phyloP scores from a whole-genome alignment of 352 stramenopile species.

The Elongisporangium anandrum region DNA sequence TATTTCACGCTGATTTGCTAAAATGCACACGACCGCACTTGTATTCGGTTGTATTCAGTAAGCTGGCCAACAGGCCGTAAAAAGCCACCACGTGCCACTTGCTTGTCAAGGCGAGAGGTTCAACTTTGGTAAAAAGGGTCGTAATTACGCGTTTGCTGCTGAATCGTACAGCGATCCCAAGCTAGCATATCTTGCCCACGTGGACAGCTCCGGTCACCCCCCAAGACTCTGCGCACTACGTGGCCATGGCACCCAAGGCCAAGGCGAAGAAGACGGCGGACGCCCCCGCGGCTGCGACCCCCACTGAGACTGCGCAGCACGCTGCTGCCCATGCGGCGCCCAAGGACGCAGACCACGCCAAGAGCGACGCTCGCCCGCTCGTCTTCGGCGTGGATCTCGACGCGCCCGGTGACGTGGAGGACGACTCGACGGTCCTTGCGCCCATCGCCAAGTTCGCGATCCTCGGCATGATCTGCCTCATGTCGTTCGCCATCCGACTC shows the following conservation, averaged over 20 bases:
- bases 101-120: constrained; percentile 10
- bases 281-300: constrained; percentile 14
- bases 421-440: constrained; percentile 68
- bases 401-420: constrained; percentile 50
- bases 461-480: constrained; percentile 89
- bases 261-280: constrained; percentile 53
- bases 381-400: constrained; percentile 71
- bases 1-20: not conserved
- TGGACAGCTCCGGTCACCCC: not conserved
- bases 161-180: constrained; percentile 13
- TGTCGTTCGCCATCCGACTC: constrained; percentile 91
- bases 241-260: constrained; percentile 47
- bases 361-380: constrained; percentile 10
- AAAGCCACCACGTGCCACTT: not conserved
- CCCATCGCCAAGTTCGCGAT: constrained; percentile 88
- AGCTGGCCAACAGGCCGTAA: not conserved
- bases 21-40: not conserved
- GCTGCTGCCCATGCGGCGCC: not conserved
- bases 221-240: constrained; percentile 3
- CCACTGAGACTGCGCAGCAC: constrained; percentile 11
- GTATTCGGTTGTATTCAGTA: not conserved
- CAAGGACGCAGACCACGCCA: not conserved
- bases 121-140: constrained; percentile 13
- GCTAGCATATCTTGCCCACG: not conserved
- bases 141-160: constrained; percentile 26